Conservation (phyloP, 306 rosid genomes). For the Macrotyloma uniflorum region DNA sequence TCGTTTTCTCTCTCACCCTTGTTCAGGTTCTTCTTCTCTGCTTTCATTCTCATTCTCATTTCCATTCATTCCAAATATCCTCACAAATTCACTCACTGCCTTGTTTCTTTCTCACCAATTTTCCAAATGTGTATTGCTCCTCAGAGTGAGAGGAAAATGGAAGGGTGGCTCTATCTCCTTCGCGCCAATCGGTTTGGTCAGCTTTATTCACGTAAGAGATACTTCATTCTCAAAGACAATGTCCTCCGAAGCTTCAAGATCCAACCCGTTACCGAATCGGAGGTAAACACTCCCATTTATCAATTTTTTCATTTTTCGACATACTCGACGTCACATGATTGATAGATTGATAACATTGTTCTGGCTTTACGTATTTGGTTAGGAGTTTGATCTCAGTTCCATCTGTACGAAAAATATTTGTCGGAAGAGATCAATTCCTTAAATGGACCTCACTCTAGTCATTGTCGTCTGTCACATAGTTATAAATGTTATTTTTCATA, state of each 20-base stretch:
- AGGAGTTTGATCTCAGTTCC: background rate
- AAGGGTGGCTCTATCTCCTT: slow-evolving; percentile 83
- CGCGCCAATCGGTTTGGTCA: slow-evolving; percentile 66
- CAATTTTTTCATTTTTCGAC: background rate
- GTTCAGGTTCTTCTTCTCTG: background rate
- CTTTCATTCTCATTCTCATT: background rate
- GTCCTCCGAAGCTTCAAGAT: slow-evolving; percentile 68
- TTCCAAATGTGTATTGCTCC: slow-evolving; percentile 44
- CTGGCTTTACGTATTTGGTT: background rate
- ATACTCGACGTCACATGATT: background rate
- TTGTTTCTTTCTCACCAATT: background rate
- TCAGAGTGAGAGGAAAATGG: slow-evolving; percentile 61
- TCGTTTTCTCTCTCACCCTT: background rate
- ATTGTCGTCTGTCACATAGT: background rate
- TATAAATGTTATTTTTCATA: no score
- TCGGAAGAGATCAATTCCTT: background rate
- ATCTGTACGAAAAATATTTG: no score
- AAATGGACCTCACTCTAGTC: background rate
- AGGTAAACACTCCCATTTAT: slow-evolving; percentile 44
- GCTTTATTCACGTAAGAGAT: slow-evolving; percentile 65
- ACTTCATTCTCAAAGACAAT: slow-evolving; percentile 65
- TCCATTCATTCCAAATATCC: background rate
- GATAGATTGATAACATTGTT: background rate
- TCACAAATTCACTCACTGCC: background rate
- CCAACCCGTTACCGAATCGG: slow-evolving; percentile 55